Base-by-base conservation (phyloP, 345 rosid genomes). In the Trapa incisa region DNA sequence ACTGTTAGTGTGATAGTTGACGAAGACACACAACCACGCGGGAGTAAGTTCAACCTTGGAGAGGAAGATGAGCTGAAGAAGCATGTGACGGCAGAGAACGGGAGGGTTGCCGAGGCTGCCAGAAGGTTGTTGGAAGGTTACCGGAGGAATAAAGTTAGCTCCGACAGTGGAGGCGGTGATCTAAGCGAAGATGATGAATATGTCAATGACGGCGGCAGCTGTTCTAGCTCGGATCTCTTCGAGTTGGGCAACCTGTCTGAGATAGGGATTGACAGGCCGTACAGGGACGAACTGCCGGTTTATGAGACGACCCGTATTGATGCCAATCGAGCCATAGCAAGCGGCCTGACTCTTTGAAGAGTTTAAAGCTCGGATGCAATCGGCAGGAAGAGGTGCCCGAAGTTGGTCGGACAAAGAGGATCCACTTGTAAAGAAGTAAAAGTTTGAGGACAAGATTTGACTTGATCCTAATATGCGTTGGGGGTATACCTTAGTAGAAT, bases 171-270 rank as follows among this genome's bases (percentile, higher is more conserved):
- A 6, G 63, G 12, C 5, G 61, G 11, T 1, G 73, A 75, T 33
- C 76, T 53, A 35, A 85, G 63, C 29, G 72, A 73, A 0, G 83
- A 75, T 3, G 92, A 80, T 0, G 80, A 85, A 0, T 84, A 77
- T 0, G 85, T 85, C 0, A 89, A 86, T 0, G 89, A 86, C 53
- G 81, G 68, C 4, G 87, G 82, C 35, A 92, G 98, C 68, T 93
- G 47, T 66, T 88, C 98, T 5, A 93, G 98, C 72, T 93, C 98
- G 1, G 99, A 94, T 82, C 79, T 94, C 17, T 94, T 94, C 43
- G 99, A 94, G 64, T 54, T 94, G 76, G 92, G 91, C 79, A 77
- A 85, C 80, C 89, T 92, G 58, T 83, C 86, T 17, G 79, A 74
- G 1, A 80, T 88, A 65, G 98, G 97, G 48, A 77, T 84, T 29